Percentiles rank a stretch among this genome's conserved stretches.
These are phyloP conservation scores for Claviceps capensis DNA, from an alignment of 2,329 filamentous ascomycete genomes.

Conservation along the genomic window DNA sequence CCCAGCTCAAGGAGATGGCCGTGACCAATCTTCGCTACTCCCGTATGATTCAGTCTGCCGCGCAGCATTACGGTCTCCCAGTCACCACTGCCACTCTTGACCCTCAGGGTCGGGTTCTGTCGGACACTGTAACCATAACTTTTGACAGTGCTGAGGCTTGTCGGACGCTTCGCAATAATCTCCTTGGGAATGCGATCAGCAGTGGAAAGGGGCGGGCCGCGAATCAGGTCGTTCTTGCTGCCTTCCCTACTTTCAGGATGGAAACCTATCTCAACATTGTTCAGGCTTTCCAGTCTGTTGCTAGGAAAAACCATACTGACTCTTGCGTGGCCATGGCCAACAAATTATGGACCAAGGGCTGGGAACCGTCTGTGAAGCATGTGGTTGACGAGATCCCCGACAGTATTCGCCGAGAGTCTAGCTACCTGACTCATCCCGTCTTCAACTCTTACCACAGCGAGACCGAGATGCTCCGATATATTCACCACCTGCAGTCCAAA, in stretches of 20 bases:
- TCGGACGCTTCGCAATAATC: constrained; percentile 18
- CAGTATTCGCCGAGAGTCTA: constrained; percentile 53
- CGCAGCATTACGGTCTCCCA: constrained; percentile 49
- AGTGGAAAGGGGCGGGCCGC: constrained; percentile 47
- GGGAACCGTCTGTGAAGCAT: constrained; percentile 22
- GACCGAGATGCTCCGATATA: constrained; percentile 87
- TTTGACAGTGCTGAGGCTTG: constrained; percentile 14
- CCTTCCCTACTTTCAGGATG: constrained; percentile 14
- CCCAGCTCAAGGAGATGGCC: constrained; percentile 71
- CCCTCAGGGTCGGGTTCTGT: constrained; percentile 45
- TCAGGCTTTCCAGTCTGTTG: constrained; percentile 15
- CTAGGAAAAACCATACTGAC: constrained; percentile 13
- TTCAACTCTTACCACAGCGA: constrained; percentile 95
- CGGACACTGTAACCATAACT: constrained; percentile 68
- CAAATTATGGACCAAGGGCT: constrained; percentile 26
- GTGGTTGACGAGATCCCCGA: constrained; percentile 34
- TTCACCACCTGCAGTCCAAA: constrained; percentile 84
- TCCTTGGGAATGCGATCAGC: constrained; percentile 50
- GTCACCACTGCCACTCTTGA: constrained; percentile 44
- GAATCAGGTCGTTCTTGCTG: constrained; percentile 14
- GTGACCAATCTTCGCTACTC: constrained; percentile 61
- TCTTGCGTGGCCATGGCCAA: constrained; percentile 17
- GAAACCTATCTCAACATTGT: constrained; percentile 11
- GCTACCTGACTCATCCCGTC: constrained; percentile 76
- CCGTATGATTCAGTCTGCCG: constrained; percentile 51